Evolutionary conservation across 495 filamentous ascomycete genomes (phyloP).

Genomic region (Xylaria cubensis): DNA sequence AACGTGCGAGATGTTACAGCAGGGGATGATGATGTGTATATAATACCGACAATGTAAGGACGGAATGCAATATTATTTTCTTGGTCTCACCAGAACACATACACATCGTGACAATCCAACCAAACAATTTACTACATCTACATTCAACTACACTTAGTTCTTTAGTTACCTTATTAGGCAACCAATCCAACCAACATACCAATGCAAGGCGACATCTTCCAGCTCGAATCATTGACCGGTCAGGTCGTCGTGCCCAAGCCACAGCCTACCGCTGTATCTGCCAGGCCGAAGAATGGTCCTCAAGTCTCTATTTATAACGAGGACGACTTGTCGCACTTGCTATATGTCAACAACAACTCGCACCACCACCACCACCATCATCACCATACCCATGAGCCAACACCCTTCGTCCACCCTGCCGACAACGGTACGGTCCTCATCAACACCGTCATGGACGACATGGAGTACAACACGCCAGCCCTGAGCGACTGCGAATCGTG

Average conservation of each 20-base stretch:
- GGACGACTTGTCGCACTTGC: slow-evolving; percentile 51
- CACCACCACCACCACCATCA: slow-evolving; percentile 36
- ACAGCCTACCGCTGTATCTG: slow-evolving; percentile 22
- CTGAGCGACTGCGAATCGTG: slow-evolving; percentile 43
- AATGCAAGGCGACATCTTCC: slow-evolving; percentile 44
- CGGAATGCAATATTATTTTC: slow-evolving; percentile 11
- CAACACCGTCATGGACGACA: slow-evolving; percentile 35
- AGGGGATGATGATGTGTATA: slow-evolving; percentile 20
- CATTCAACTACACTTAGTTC: neutral
- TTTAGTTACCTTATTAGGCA: slow-evolving; percentile 9
- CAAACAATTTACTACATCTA: neutral
- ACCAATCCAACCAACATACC: slow-evolving; percentile 5
- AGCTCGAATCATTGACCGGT: slow-evolving; percentile 35
- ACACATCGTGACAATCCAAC: slow-evolving; percentile 9
- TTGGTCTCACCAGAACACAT: slow-evolving; percentile 19
- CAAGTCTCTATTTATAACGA: slow-evolving; percentile 53
- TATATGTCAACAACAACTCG: slow-evolving; percentile 35
- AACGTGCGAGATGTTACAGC: neutral
- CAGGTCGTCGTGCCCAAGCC: slow-evolving; percentile 25
- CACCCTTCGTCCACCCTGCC: slow-evolving; percentile 20
- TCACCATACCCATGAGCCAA: slow-evolving; percentile 25
- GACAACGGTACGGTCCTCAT: slow-evolving; percentile 34
- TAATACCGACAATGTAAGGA: slow-evolving; percentile 14
- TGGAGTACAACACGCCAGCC: slow-evolving; percentile 34
- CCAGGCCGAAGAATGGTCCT: slow-evolving; percentile 2